Base-by-base conservation (phyloP, 139 green algal genomes). In the Desmodesmus armatus region DNA sequence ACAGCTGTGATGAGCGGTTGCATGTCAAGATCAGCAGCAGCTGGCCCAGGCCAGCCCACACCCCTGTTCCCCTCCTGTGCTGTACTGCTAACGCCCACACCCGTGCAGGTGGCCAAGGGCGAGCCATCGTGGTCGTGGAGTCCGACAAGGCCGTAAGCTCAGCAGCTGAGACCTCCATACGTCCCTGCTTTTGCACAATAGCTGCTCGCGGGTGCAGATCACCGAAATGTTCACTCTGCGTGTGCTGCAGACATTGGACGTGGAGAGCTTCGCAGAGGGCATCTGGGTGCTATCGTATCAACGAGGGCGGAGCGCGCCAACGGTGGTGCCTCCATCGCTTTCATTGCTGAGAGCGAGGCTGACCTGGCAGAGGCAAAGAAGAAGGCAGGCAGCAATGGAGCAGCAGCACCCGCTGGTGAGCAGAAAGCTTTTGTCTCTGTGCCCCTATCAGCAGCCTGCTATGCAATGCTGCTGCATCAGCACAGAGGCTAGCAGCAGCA, bases 61-160 rank as follows among this genome's bases (percentile, higher is more conserved):
- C n/a, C n/a, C n/a, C n/a, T n/a, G n/a, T n/a, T n/a, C n/a, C n/a
- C n/a, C 40, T 37, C 35, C 29, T 15, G 21, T 27, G 11, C 37
- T 53, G 35, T 19, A 19, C 13, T 55, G 19, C 15, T 65, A 19
- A 19, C 53, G 19, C 53, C 53, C 53, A 65, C 19, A 65, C 19
- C 19, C 19, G 21, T 37, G 43, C 71, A 78, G 71, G 72, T 80
- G n/a, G 29, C 65, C 82, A 87, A 87, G 72, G 82, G 82, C 29
- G 82, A 99, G 93, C 87, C 37, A 91, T 99, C 25, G 96, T 99
- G n/a, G 97, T 99, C 4, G 96, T 99, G 27, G 97, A 99, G 93
- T 98, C 94, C 9, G 97, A 99, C 91, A 99, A 99, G 90, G 97
- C 97, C 19, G 97, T 99, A 84, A 99, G 41, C 11, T 47, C 93